A percentile compares a stretch with the other conserved stretches of the same genome.
Conservation (phyloP, 495 filamentous ascomycete genomes). For the Penicillium paxilli region DNA sequence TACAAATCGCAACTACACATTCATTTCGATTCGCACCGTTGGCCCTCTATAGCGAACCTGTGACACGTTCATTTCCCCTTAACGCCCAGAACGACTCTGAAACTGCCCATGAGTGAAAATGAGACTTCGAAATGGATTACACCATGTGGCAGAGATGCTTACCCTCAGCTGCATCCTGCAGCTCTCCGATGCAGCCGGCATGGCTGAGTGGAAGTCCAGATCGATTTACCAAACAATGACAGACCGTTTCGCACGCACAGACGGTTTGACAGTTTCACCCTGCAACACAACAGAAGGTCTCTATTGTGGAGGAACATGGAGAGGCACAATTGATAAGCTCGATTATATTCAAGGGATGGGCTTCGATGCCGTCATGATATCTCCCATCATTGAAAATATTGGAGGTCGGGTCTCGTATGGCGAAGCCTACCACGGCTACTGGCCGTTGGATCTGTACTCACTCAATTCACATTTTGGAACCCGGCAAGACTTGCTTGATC, state of each 20-base stretch:
- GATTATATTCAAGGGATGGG: slow-evolving; percentile 71
- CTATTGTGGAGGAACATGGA: slow-evolving; percentile 79
- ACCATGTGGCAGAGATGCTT: neutral
- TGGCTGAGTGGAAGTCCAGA: slow-evolving; percentile 53
- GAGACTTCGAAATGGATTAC: slow-evolving; percentile 1
- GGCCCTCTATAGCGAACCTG: neutral
- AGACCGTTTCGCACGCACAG: slow-evolving; percentile 70
- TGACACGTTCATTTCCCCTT: neutral
- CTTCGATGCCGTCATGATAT: slow-evolving; percentile 83
- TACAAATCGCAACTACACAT: neutral
- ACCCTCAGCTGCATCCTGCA: slow-evolving; percentile 3
- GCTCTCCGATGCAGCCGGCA: slow-evolving; percentile 20
- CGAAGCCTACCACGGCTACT: slow-evolving; percentile 73
- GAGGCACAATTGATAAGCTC: slow-evolving; percentile 62
- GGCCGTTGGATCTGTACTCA: slow-evolving; percentile 64
- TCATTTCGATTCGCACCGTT: neutral
- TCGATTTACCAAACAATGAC: slow-evolving; percentile 78
- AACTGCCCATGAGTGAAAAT: slow-evolving; percentile 2
- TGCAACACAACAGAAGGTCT: slow-evolving; percentile 40
- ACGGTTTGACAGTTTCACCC: slow-evolving; percentile 56
- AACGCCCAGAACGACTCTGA: neutral
- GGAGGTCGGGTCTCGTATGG: slow-evolving; percentile 47
- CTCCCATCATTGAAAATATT: slow-evolving; percentile 68
- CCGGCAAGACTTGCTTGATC: slow-evolving; percentile 60
- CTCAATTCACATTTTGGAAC: slow-evolving; percentile 70